phyloP scores from a whole-genome alignment of 345 rosid species.

The Citrus cavaleriei region DNA sequence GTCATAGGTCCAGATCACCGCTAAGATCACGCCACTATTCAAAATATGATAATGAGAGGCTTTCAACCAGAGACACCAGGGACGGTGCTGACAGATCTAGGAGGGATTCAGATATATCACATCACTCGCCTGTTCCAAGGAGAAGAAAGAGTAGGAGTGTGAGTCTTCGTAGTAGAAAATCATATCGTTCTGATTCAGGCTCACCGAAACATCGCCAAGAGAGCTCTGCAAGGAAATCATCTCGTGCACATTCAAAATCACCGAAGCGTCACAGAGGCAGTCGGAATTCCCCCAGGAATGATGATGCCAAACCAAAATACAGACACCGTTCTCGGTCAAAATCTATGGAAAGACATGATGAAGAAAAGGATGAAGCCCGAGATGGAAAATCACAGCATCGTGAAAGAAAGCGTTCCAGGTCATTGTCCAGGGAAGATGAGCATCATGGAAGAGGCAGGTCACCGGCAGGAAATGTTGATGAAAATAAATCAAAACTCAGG shows the following conservation, averaged over 20 bases:
- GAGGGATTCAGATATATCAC: constrained; percentile 49
- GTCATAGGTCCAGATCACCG: constrained; percentile 72
- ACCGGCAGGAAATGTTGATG: constrained; percentile 38
- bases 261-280: constrained; percentile 51
- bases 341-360: constrained; percentile 44
- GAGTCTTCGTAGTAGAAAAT: constrained; percentile 63
- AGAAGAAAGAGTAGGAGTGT: constrained; percentile 72
- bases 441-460: constrained; percentile 33
- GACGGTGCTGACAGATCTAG: constrained; percentile 44
- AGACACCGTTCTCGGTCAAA: constrained; percentile 57
- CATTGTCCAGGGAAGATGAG: constrained; percentile 47
- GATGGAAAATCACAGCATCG: constrained; percentile 39
- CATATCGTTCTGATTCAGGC: constrained; percentile 43
- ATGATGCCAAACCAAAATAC: constrained; percentile 33
- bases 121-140: constrained; percentile 51
- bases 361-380: constrained; percentile 31
- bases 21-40: constrained; percentile 47
- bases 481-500: constrained; percentile 40
- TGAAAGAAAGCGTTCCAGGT: constrained; percentile 49
- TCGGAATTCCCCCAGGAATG: constrained; percentile 52
- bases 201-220: constrained; percentile 46
- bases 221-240: constrained; percentile 35
- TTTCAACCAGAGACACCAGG: constrained; percentile 54
- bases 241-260: constrained; percentile 55
- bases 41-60: constrained; percentile 56